Evolutionary conservation across 768 basidiomycete species (phyloP).

Genomic region (Candolleomyces eurysporus): DNA sequence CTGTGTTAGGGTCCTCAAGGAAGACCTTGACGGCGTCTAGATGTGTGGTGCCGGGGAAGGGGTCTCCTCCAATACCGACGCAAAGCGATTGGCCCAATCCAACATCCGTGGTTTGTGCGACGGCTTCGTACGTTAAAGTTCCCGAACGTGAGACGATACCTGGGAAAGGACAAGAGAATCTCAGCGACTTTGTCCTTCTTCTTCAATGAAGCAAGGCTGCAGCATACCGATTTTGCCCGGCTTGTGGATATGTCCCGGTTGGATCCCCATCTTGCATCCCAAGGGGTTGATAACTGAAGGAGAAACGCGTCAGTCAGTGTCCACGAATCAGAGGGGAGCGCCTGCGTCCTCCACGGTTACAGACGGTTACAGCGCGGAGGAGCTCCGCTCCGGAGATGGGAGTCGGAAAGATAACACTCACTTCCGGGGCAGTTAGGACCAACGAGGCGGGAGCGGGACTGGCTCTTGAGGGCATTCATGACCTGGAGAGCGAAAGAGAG

Average conservation of each 20-base stretch:
- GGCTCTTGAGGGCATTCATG: constrained; percentile 89
- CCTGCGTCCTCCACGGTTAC: no score
- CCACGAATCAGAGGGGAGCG: no score
- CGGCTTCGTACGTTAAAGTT: constrained; percentile 97
- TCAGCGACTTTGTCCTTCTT: not conserved
- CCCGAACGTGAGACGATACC: constrained; percentile 95
- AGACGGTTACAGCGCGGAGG: no score
- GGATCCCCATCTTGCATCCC: constrained; percentile 99
- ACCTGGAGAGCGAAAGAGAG: constrained; percentile 49
- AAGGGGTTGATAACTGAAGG: constrained; percentile 82
- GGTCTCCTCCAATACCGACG: constrained; percentile 96
- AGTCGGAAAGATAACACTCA: constrained; percentile 17
- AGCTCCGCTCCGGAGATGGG: not conserved
- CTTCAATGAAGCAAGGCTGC: not conserved
- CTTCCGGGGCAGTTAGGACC: constrained; percentile 97
- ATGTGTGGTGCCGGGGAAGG: constrained; percentile 95
- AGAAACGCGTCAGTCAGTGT: no score
- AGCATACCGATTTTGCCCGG: constrained; percentile 90
- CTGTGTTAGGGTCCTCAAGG: constrained; percentile 89
- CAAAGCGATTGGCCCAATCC: constrained; percentile 97
- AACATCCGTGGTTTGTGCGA: constrained; percentile 93
- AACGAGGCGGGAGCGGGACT: constrained; percentile 92
- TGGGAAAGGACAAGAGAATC: constrained; percentile 22
- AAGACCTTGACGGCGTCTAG: constrained; percentile 95
- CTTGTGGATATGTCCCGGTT: constrained; percentile 95